These are phyloP conservation scores for Vigna angularis DNA, from an alignment of 306 rosid species.

Conservation along the genomic window DNA sequence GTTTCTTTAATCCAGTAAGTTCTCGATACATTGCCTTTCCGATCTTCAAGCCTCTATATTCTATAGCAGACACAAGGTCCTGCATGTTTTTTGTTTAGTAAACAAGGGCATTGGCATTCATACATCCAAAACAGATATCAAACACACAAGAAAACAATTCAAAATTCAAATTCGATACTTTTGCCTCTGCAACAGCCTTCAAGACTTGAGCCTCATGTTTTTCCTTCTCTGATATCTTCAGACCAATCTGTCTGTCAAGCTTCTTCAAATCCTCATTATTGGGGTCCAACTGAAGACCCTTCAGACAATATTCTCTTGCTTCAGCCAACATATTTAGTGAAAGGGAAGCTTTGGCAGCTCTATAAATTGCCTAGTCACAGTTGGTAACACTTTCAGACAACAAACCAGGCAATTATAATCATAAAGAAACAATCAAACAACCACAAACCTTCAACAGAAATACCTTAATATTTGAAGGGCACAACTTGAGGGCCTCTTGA, in stretches of 20 bases:
- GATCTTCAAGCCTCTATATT: slow-evolving; percentile 75
- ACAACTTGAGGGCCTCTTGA: slow-evolving; percentile 73
- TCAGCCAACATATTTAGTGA: slow-evolving; percentile 73
- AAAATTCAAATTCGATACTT: slow-evolving; percentile 53
- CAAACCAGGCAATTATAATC: slow-evolving; percentile 38
- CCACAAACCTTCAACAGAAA: background rate
- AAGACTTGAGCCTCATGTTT: slow-evolving; percentile 77
- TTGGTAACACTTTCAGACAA: slow-evolving; percentile 33
- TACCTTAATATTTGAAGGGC: slow-evolving; percentile 81
- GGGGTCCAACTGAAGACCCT: slow-evolving; percentile 76
- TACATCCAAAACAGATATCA: slow-evolving; percentile 36
- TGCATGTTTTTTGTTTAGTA: slow-evolving; percentile 48
- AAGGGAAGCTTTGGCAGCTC: slow-evolving; percentile 85
- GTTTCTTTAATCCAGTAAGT: slow-evolving; percentile 77
- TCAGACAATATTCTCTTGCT: slow-evolving; percentile 66
- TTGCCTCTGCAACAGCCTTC: slow-evolving; percentile 67
- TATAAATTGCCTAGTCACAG: slow-evolving; percentile 71
- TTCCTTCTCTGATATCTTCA: slow-evolving; percentile 62
- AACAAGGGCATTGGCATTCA: slow-evolving; percentile 32
- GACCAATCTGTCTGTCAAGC: slow-evolving; percentile 64
- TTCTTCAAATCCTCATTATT: slow-evolving; percentile 74
- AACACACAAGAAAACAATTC: slow-evolving; percentile 25
- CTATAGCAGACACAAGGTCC: slow-evolving; percentile 73
- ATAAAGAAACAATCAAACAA: background rate
- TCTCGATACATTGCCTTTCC: slow-evolving; percentile 78